Base-by-base conservation (phyloP, 805 yeast genomes). In the Kuraishia borneana region DNA sequence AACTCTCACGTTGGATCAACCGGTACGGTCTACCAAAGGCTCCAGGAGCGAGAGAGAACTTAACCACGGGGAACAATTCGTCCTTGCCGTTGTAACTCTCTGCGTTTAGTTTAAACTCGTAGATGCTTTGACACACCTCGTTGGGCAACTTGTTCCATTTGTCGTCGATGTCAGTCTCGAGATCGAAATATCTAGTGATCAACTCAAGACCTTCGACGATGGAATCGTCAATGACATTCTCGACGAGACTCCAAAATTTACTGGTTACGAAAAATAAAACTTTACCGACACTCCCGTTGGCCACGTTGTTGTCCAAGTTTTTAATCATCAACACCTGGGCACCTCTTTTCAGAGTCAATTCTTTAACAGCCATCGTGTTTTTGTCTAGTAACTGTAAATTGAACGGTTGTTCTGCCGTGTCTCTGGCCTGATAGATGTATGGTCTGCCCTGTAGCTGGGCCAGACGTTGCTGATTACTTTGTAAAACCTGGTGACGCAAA, bases 321-420 rank as follows among this genome's bases (percentile, higher is more conserved):
- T 82, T 82, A 31, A 82, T 65, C 65, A 82, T 73, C 89, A 83
- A 82, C 1, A 83, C 94, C 54, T 82, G 92, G 0, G 89, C 84
- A 30, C 80, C 80, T 36, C 67, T 67, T 46, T 81, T 83, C 45
- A 83, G 56, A 5, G 60, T 60, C 10, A 83, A 49, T 25, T 54
- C 56, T 25, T 63, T 58, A 2, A 84, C 83, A 2, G 87, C 82
- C 45, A 82, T 53, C 41, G 80, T 76, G 43, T 74, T 72, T 17
- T 65, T 60, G 9, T 78, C 51, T 18, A 77, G 46, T 34, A 56
- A 61, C 32, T 8, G 18, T 10, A 32, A n/a, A 18, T 23, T 10
- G 6, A 25, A 25, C 6, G 32, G 32, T 26, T 16, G n/a, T 61
- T 61, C 31, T 22, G 85, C 87, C 4, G 70, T 65, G 56, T 81